Percentiles rank a stretch among this genome's conserved stretches.
Conservation (phyloP, 306 rosid species). For the Styphnolobium japonicum region DNA sequence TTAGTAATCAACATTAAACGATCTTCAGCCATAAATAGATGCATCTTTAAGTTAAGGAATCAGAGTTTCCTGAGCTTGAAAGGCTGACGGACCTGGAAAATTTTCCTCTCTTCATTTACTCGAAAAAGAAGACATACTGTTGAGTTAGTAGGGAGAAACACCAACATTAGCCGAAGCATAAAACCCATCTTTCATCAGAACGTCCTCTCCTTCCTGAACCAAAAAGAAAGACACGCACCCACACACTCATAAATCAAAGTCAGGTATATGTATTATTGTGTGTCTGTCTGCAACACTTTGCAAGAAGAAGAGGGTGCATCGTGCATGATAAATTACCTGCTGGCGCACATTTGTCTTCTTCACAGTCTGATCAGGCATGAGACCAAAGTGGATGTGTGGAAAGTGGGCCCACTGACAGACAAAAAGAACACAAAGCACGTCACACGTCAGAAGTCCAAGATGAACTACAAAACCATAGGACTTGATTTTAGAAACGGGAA, state of each 20-base stretch:
- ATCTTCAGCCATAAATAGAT: conserved; percentile 1
- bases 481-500: conserved; percentile 6
- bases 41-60: conserved; percentile 12
- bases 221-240: background rate
- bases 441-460: conserved; percentile 22
- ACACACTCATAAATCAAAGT: conserved; percentile 21
- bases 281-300: conserved; percentile 29
- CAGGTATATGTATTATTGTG: conserved; percentile 8
- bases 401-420: conserved; percentile 94
- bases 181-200: conserved; percentile 67
- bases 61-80: background rate
- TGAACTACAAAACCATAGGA: conserved; percentile 11
- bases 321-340: conserved; percentile 44
- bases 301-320: conserved; percentile 12
- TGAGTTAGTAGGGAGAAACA: conserved; percentile 63
- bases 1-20: conserved; percentile 29
- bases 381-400: conserved; percentile 97
- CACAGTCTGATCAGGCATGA: conserved; percentile 79
- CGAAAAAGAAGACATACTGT: background rate
- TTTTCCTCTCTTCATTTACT: background rate
- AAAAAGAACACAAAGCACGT: conserved; percentile 11
- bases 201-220: conserved; percentile 74
- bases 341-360: conserved; percentile 73
- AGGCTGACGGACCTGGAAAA: conserved; percentile 11
- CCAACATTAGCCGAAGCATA: conserved; percentile 66